Evolutionary conservation across 2,329 filamentous ascomycete genomes (phyloP), one percentile per base, ranked within the genome.

Genomic region (Botrytis medusae): DNA sequence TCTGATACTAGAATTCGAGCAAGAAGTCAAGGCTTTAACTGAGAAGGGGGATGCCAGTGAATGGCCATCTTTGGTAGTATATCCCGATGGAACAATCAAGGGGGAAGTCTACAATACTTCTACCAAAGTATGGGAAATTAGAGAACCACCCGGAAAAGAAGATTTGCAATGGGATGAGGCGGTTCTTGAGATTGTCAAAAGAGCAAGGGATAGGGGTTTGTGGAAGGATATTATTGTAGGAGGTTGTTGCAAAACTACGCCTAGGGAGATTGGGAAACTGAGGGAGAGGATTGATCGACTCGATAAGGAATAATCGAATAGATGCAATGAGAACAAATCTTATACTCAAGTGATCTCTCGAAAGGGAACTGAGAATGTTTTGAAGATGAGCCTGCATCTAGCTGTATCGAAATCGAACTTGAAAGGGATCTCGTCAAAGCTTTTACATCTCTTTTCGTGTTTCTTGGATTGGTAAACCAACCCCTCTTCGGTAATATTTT

Each of bases 61-160:
- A 9, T 86, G 84, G 83, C 89, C 89, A 1, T 84, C 83, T 32
- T 80, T 92, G 71, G 86, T 92, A 7, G 77, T 92, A 29, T 92
- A 92, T 79, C 91, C 91, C 0, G 91, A 93, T 79, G 90, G 90
- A 0, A 92, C 91, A 1, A 29, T 22, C n/a, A 90, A 89, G 64
- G 89, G 89, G 0, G 88, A 92, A 81, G 85, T 90, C 0, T 92
- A 92, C 81, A 88, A 92, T 79, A 90, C 90, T 1, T 82, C 81
- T 0, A 90, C 88, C 10, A 87, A 91, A 78, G 83, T 82, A 70
- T 93, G 91, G 91, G 87, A 86, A 75, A 73, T 83, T 18, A 72
- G 62, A 12, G 71, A 69, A 29, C 65, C 65, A 59, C 48, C 65
- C n/a, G 48, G 65, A 57, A 42, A 69, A 32, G 65, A 59, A 32